Evolutionary conservation across 192 early-diverging fungal species (phyloP), one percentile per base, ranked within the genome.

Genomic region (Backusella morwellensis): DNA sequence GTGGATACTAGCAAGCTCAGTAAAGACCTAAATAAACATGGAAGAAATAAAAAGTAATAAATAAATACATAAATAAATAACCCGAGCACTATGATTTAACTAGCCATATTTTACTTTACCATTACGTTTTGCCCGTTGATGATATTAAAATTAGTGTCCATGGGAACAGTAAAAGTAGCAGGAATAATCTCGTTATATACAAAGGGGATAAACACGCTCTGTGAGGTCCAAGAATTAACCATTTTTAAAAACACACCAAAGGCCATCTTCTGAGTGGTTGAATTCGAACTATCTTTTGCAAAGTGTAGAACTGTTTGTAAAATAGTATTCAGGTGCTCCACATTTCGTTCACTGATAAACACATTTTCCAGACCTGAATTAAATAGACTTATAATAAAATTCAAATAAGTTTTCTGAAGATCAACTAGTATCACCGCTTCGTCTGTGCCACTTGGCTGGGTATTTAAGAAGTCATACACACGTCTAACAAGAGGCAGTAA

Each of bases 381-480:
- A 80, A 97, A 97, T 32, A 97, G 84, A 15, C 89, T 86, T 15
- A 88, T 86, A 56, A 99, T 76, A 81, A 97, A 92, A 3, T 85
- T 87, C 42, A 99, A 80, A 80, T 97, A 97, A 1, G 92, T 89
- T 82, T 93, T 92, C 23, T 92, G 89, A 47, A 99, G 87, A 35
- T 95, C 93, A 19, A 90, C 80, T 74, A 94, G 83, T 47, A 92
- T 83, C 71, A 96, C 75, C 0, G 89, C 86, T 78, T 97, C 96
- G 76, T 99, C 97, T 1, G 95, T 96, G 7, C 97, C 97, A 23
- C 89, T 81, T 1, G 95, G 89, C 1, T 91, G 86, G 80, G 94
- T 92, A 79, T 95, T 93, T 56, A 97, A 85, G 71, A 95, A 95
- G 56, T 86, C 86, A 77, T 95, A 96, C 26, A 97, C 93, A 63